These are phyloP conservation scores for Fusarium cyanostomum DNA, from an alignment of 2,329 filamentous ascomycete species.

Conservation along the genomic window DNA sequence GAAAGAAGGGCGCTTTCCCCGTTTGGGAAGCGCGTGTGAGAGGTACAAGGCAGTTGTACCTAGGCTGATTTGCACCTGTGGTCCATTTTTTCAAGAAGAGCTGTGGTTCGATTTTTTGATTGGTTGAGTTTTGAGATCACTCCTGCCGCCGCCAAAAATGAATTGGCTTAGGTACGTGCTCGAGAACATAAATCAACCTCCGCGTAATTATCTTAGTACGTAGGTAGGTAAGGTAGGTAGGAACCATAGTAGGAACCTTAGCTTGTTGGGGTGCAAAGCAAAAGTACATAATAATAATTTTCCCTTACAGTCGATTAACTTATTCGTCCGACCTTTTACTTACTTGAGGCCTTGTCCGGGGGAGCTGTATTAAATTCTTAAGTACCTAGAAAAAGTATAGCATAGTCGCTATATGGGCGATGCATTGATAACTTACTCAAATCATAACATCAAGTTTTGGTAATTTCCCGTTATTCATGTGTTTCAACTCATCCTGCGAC, in stretches of 20 bases:
- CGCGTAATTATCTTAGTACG: too few species aligned
- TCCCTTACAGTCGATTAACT: too few species aligned
- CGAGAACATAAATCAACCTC: too few species aligned
- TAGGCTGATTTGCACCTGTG: not conserved
- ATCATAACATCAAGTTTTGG: not conserved
- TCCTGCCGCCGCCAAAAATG: constrained; percentile 13
- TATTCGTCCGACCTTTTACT: not conserved
- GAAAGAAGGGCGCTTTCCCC: constrained; percentile 13
- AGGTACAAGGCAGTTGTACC: not conserved
- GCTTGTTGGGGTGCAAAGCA: too few species aligned
- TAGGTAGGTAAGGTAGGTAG: too few species aligned
- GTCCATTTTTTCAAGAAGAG: not conserved
- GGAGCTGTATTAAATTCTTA: not conserved
- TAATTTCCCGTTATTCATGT: not conserved
- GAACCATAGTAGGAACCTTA: too few species aligned
- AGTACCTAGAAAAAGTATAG: not conserved
- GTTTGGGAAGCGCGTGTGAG: constrained; percentile 23
- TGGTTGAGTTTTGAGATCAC: constrained; percentile 27
- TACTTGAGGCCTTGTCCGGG: not conserved
- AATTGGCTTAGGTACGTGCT: not conserved
- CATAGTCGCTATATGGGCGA: not conserved
- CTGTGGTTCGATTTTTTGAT: constrained; percentile 36
- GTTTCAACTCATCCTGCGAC: not conserved
- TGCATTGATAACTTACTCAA: constrained; percentile 1
- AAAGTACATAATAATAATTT: too few species aligned